These are phyloP conservation scores for Coriolopsis trogii DNA, from an alignment of 1,284 basidiomycete genomes.

Conservation along the genomic window DNA sequence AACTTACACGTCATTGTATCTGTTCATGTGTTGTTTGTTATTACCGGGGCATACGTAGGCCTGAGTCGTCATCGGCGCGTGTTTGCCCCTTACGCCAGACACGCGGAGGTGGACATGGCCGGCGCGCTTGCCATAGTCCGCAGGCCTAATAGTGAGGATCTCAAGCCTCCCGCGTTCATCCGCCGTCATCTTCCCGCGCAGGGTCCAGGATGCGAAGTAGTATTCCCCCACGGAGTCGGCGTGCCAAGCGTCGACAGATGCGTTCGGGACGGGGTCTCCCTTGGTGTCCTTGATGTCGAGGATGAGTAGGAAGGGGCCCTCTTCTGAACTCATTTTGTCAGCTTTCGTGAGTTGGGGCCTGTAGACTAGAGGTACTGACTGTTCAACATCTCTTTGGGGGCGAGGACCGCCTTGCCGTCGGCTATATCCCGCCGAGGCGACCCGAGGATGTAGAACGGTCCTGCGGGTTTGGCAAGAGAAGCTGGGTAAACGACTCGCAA, in stretches of 20 bases:
- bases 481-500: neutral
- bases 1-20: slow-evolving; percentile 26
- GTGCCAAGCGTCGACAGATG: slow-evolving; percentile 33
- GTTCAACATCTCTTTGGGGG: slow-evolving; percentile 24
- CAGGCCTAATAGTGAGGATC: slow-evolving; percentile 31
- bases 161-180: slow-evolving; percentile 31
- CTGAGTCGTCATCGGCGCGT: slow-evolving; percentile 30
- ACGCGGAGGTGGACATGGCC: slow-evolving; percentile 31
- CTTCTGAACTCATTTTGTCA: slow-evolving; percentile 19
- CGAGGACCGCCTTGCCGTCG: slow-evolving; percentile 31
- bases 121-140: slow-evolving; percentile 26
- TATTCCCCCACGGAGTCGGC: slow-evolving; percentile 29
- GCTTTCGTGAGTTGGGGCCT: neutral
- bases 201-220: slow-evolving; percentile 27
- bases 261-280: slow-evolving; percentile 29
- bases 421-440: slow-evolving; percentile 28
- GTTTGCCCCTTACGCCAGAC: slow-evolving; percentile 10
- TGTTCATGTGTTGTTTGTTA: slow-evolving; percentile 15
- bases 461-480: slow-evolving; percentile 9
- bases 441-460: slow-evolving; percentile 32
- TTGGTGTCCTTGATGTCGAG: slow-evolving; percentile 28
- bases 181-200: slow-evolving; percentile 31
- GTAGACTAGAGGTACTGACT: slow-evolving; percentile 18
- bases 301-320: slow-evolving; percentile 26
- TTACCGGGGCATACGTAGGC: slow-evolving; percentile 32